Base-by-base conservation (phyloP, 2,329 filamentous ascomycete genomes). In the Diaporthe velutina region DNA sequence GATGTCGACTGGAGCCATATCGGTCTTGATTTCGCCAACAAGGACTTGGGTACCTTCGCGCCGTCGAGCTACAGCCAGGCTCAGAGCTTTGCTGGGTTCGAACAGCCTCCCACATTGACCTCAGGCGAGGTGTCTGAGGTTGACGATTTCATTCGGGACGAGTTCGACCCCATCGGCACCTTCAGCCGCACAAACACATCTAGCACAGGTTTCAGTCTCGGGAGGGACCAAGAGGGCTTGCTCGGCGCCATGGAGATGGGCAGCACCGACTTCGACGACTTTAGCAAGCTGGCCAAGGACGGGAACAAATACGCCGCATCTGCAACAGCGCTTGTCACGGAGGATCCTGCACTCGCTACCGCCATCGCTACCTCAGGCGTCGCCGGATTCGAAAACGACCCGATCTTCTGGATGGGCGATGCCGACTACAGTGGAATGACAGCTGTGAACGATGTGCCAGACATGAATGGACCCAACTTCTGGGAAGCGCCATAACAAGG, bases 111-210 rank as follows among this genome's bases (percentile, higher is more conserved):
- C 67, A 85, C 88, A 66, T 81, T 92, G 79, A 92, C 90, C 12
- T 93, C 91, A 17, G 91, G 91, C 48, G 91, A 93, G 75, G 91
- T 93, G 12, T 93, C 91, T 13, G 91, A 93, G 80, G 90, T 90
- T 7, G 92, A 93, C 76, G 91, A 93, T 77, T 88, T 88, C 67
- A 81, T 84, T 33, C 82, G 86, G 38, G 84, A 85, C 52, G 82
- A 83, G 5, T 83, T 79, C 70, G 82, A 89, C 75, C 82, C 87
- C 68, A 84, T 83, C 45, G 88, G 88, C 76, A 85, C 87, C 64
- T 88, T 88, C 76, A 84, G 85, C 35, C 79, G 88, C 73, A 86
- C 87, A 68, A 87, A 85, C 74, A 83, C 85, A 28, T 83, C 87
- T 71, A 87, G 86, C 77, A 88, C 84, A 75, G 80, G 80, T 71